Evolutionary conservation across 2,329 filamentous ascomycete species (phyloP).

Genomic region (Ascochyta clinopodiicola): DNA sequence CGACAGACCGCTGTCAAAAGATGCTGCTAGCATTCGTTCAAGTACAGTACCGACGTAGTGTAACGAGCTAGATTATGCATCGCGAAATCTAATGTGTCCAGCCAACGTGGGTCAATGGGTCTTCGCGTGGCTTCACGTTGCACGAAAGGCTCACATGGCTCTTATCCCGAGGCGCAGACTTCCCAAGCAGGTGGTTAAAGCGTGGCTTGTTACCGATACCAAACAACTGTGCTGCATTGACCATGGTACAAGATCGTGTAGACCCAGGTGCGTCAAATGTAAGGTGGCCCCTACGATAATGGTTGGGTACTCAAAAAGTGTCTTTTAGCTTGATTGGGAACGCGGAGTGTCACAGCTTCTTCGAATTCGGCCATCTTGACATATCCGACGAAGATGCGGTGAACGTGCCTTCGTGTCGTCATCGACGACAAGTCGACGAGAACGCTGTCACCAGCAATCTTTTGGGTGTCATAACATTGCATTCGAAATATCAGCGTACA

Average conservation of each 20-base stretch:
- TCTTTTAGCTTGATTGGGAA: conserved; percentile 15
- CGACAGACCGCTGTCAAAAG: conserved; percentile 24
- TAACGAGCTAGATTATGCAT: conserved; percentile 46
- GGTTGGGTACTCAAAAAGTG: conserved; percentile 3
- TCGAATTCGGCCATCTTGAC: conserved; percentile 7
- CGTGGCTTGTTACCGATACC: conserved; percentile 8
- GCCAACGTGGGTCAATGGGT: conserved; percentile 32
- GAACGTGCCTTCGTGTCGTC: conserved; percentile 17
- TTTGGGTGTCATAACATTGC: background rate
- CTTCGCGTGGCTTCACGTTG: conserved; percentile 25
- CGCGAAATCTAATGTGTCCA: conserved; percentile 36
- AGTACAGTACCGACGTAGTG: conserved; percentile 24
- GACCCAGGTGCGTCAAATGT: conserved; percentile 16
- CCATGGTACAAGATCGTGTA: conserved; percentile 30
- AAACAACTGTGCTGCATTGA: conserved; percentile 5
- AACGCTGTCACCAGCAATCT: conserved; percentile 9
- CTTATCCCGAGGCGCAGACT: conserved; percentile 17
- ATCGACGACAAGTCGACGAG: conserved; percentile 18
- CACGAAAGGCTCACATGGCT: conserved; percentile 32
- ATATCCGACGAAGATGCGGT: conserved; percentile 19
- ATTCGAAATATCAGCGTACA: background rate
- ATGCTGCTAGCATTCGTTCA: conserved; percentile 22
- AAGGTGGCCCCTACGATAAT: conserved; percentile 31
- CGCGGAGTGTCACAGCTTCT: conserved; percentile 14
- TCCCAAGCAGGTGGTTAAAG: conserved; percentile 12